A percentile compares a stretch with the other conserved stretches of the same genome.
phyloP scores from a whole-genome alignment of 805 yeast genomes.

The Myxozyma vanderwaltii region DNA sequence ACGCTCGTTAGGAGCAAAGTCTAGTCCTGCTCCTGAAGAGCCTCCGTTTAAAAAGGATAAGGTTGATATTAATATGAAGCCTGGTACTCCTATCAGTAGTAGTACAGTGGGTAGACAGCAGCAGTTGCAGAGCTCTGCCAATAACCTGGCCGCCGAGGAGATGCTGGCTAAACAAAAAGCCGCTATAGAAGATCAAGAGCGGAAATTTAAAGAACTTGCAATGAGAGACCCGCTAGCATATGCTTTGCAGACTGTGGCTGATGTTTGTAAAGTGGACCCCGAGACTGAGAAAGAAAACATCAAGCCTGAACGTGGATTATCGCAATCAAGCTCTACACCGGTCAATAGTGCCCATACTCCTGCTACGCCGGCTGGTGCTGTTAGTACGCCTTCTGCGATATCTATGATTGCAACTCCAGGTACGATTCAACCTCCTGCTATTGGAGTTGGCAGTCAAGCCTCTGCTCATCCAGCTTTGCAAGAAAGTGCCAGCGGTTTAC shows the following conservation, averaged over 20 bases:
- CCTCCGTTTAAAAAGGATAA: conserved; percentile 29
- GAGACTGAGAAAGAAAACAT: conserved; percentile 14
- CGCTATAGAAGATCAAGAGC: conserved; percentile 22
- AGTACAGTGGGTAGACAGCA: conserved; percentile 1
- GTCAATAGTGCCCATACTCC: background rate
- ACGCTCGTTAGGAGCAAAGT: conserved; percentile 14
- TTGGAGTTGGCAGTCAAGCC: background rate
- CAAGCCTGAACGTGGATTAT: background rate
- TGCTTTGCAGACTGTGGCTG: conserved; percentile 28
- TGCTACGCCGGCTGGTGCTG: background rate
- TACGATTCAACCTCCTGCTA: conserved; percentile 1
- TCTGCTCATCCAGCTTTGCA: background rate
- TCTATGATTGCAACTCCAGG: background rate
- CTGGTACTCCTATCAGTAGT: background rate
- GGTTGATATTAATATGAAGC: background rate
- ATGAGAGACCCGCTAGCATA: conserved; percentile 29
- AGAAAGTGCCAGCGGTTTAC: background rate
- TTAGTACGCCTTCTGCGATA: conserved; percentile 3
- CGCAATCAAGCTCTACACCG: background rate
- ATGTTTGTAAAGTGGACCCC: conserved; percentile 24
- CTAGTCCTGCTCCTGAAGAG: conserved; percentile 17
- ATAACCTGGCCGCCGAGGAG: conserved; percentile 3
- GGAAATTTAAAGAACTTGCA: conserved; percentile 21
- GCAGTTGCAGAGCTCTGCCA: background rate
- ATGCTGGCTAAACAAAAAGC: conserved; percentile 12